Evolutionary conservation across 2,329 filamentous ascomycete species (phyloP).

Genomic region (Alternaria hordeiaustralica): DNA sequence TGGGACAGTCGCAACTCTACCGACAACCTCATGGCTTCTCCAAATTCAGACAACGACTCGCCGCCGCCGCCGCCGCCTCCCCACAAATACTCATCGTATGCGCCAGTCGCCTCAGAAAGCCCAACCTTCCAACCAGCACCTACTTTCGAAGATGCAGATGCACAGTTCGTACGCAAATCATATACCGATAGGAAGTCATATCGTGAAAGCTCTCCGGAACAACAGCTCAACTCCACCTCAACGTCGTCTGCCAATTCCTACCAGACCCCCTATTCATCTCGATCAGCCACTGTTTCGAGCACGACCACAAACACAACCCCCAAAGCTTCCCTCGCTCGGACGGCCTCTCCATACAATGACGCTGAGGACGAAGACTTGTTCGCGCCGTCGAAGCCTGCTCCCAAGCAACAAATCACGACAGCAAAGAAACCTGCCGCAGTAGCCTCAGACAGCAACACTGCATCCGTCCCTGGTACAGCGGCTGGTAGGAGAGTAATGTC

Average conservation of each 20-base stretch:
- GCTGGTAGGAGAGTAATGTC: constrained; percentile 40
- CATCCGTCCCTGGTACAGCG: constrained; percentile 14
- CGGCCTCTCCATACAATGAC: constrained; percentile 24
- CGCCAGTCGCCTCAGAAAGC: constrained; percentile 43
- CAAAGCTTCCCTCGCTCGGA: constrained; percentile 30
- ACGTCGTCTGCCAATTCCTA: constrained; percentile 42
- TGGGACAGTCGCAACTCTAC: constrained; percentile 60
- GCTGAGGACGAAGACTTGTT: constrained; percentile 44
- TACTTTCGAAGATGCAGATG: constrained; percentile 38
- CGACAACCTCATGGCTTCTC: constrained; percentile 57
- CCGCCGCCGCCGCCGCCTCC: constrained; percentile 42
- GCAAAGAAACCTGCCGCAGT: constrained; percentile 15
- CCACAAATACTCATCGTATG: constrained; percentile 44
- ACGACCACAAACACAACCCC: constrained; percentile 38
- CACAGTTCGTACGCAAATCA: constrained; percentile 37
- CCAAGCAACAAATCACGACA: constrained; percentile 10
- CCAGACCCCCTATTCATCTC: constrained; percentile 42
- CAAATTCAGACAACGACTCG: constrained; percentile 44
- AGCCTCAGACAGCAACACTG: constrained; percentile 14
- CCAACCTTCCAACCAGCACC: constrained; percentile 33
- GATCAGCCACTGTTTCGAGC: constrained; percentile 35
- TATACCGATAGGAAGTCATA: constrained; percentile 30
- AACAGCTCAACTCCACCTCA: constrained; percentile 31
- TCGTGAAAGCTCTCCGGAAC: constrained; percentile 32
- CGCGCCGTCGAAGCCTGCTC: constrained; percentile 19